A percentile compares a stretch with the other conserved stretches of the same genome.
phyloP scores from a whole-genome alignment of 352 stramenopile species.

The Globisporangium perplexum region DNA sequence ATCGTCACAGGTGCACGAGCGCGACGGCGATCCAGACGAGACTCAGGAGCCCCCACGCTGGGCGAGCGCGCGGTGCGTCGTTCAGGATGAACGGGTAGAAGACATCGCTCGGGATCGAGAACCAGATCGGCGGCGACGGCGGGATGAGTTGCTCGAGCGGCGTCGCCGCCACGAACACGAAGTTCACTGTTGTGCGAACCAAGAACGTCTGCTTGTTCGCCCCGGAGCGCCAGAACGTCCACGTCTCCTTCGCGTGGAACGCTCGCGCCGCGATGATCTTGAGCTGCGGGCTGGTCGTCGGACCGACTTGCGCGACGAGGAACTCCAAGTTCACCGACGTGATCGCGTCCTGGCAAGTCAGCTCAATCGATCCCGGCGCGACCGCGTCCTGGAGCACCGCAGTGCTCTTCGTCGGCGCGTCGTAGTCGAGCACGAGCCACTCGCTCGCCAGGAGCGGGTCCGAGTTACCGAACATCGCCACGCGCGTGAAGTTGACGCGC shows the following conservation, averaged over 20 bases:
- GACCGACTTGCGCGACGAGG: constrained; percentile 27
- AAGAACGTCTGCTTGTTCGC: constrained; percentile 18
- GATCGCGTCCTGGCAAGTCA: constrained; percentile 23
- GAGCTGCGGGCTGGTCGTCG: constrained; percentile 24
- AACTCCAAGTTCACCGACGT: constrained; percentile 30
- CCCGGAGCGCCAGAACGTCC: constrained; percentile 25
- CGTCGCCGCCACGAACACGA: constrained; percentile 16
- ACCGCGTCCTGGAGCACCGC: constrained; percentile 16
- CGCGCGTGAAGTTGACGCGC: constrained; percentile 33
- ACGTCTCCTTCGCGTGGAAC: constrained; percentile 25
- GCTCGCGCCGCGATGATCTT: constrained; percentile 38
- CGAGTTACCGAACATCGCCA: constrained; percentile 35
- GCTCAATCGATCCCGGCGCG: constrained; percentile 15
- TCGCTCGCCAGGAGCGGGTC: constrained; percentile 28
- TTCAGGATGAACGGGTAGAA: constrained; percentile 48
- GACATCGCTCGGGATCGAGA: constrained; percentile 45
- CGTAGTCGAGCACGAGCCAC: constrained; percentile 38
- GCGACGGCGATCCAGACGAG: constrained; percentile 2
- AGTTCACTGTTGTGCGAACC: constrained; percentile 28
- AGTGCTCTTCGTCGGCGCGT: constrained; percentile 16
- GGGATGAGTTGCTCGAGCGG: constrained; percentile 27
- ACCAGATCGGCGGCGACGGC: constrained; percentile 35
- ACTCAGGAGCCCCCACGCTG: not conserved
- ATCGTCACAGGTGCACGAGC: not conserved
- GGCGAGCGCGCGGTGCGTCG: not conserved